Evolutionary conservation across 1,284 basidiomycete species (phyloP), one percentile per base, ranked within the genome.

Genomic region (Cryptococcus floricola): DNA sequence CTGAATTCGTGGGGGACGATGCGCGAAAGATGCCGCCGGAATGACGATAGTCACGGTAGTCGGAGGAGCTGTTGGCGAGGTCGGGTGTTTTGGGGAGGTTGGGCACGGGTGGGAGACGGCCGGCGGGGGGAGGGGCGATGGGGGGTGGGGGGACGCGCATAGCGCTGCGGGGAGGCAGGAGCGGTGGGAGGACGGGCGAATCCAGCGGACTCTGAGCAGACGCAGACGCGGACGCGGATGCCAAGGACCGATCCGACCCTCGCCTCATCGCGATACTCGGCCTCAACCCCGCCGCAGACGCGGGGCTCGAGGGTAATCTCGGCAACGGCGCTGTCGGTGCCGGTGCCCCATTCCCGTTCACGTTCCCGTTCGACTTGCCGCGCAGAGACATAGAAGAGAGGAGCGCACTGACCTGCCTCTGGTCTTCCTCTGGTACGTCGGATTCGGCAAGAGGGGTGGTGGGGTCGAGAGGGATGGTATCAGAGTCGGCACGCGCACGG

Each of bases 1-100:
- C 70, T 25, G 70, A 69, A 53, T 59, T 59, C 5, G 65, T 70
- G 2, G 70, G 69, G 59, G 58, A 65, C 6, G 64, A 60, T 0
- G 66, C 56, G 37, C 56, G 50, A 49, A 34, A 37, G 14, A 27
- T 10, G 9, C 37, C n/a, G 6, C 39, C 41, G 27, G 27, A 39
- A 34, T 49, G 50, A 34, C n/a, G 45, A 7, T 42, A 7, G 39
- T 42, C 16, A 34, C n/a, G 45, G 39, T 42, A 7, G 39, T 42
- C 16, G 7, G 4, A 23, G 23, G 23, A 16, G 39, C 31, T 34
- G 31, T 34, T 34, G 31, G 31, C 31, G 25, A 46, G 45, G 25
- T 46, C 23, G 19, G 31, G 31, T 6, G 31, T 34, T 7, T 46
- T 46, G 19, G 41, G 41, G n/a, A 46, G n/a, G 19, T 16, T 27